Percentiles rank a stretch among this genome's conserved stretches.
Evolutionary conservation across 2,329 filamentous ascomycete genomes (phyloP).

Genomic region (Trichoderma oligosporum): DNA sequence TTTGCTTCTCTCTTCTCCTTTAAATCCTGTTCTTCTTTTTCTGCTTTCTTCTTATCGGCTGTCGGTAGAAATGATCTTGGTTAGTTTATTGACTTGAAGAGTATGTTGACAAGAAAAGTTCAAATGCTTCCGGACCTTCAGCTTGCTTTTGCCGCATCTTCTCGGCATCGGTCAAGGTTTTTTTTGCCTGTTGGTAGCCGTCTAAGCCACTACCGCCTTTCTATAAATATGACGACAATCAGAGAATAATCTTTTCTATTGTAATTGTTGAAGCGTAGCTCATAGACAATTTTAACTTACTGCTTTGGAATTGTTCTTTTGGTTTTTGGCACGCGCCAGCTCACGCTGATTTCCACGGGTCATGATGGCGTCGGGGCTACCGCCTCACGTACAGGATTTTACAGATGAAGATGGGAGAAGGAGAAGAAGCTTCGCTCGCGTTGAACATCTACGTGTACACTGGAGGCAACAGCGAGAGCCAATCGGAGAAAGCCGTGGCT

Average conservation of each 20-base stretch:
- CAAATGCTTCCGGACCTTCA: background rate
- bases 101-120: background rate
- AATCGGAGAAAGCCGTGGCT: background rate
- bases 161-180: background rate
- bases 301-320: slow-evolving; percentile 45
- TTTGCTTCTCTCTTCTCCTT: background rate
- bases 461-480: background rate
- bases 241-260: background rate
- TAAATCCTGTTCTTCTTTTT: background rate
- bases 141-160: slow-evolving; percentile 10
- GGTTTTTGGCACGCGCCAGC: slow-evolving; percentile 82
- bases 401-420: background rate
- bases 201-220: background rate
- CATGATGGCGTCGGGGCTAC: slow-evolving; percentile 49
- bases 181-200: background rate
- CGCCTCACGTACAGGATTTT: background rate
- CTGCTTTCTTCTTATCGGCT: background rate
- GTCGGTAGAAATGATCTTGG: background rate
- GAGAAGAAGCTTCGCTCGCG: background rate
- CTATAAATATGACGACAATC: background rate
- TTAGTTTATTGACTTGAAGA: background rate
- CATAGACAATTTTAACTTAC: background rate
- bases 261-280: background rate
- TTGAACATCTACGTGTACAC: background rate
- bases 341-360: slow-evolving; percentile 95